A percentile compares a stretch with the other conserved stretches of the same genome.
Evolutionary conservation across 805 yeast genomes (phyloP).

Genomic region (Saccharomycopsis sp.): DNA sequence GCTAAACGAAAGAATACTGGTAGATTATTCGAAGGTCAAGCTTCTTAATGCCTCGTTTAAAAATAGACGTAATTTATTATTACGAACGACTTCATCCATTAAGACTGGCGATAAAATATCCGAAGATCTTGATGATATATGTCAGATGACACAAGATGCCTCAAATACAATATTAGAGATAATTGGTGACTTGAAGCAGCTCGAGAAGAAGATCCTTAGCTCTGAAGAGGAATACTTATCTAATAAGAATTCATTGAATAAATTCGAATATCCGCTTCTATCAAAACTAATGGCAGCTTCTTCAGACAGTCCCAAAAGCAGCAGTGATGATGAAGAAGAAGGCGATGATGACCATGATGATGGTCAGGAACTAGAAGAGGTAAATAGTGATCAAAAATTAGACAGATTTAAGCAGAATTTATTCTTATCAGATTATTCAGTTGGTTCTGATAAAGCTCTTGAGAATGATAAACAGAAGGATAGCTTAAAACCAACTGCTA

Average conservation of each 20-base stretch:
- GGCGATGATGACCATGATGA: not conserved
- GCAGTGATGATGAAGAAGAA: not conserved
- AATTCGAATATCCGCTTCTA: conserved; percentile 18
- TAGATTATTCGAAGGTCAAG: conserved; percentile 10
- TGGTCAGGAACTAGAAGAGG: not conserved
- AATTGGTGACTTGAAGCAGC: conserved; percentile 5
- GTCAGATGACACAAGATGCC: not conserved
- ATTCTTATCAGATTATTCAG: not conserved
- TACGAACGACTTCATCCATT: not conserved
- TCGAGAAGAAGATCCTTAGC: conserved; percentile 8
- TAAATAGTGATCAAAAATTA: not conserved
- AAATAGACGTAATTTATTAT: not conserved
- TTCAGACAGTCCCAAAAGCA: not conserved
- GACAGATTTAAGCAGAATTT: not conserved
- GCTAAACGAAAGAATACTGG: conserved; percentile 6
- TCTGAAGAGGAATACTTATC: conserved; percentile 11
- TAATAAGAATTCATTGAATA: conserved; percentile 8
- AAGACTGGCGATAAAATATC: not conserved
- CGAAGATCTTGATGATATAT: conserved; percentile 7
- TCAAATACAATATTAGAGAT: conserved; percentile 3
- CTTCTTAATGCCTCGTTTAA: conserved; percentile 5
- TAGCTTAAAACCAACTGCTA: not conserved
- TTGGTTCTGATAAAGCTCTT: not conserved
- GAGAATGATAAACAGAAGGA: not conserved
- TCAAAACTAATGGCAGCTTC: conserved; percentile 7